Conservation (phyloP, 257 asterid genomes). For the Solanum piurae region DNA sequence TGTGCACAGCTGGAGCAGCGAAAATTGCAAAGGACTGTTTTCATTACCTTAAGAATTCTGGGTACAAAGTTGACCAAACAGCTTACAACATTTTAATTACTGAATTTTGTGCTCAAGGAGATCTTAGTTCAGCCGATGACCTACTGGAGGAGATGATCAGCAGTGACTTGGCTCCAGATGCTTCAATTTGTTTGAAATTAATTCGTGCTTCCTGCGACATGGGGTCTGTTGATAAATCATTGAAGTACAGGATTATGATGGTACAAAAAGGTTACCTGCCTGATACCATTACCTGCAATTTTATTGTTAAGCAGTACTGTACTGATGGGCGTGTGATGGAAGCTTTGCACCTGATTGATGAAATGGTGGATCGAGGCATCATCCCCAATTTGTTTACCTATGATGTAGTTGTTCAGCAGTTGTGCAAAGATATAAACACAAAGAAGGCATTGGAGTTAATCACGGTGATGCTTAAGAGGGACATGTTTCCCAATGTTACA, state of each 20-base stretch:
- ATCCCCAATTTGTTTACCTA: constrained; percentile 15
- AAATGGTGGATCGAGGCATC: constrained; percentile 20
- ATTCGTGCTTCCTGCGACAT: constrained; percentile 29
- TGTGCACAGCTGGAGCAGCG: constrained; percentile 16
- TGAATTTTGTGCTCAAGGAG: constrained; percentile 41
- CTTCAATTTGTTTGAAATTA: constrained; percentile 22
- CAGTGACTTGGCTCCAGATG: constrained; percentile 28
- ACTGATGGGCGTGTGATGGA: constrained; percentile 21
- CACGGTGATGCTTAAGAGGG: constrained; percentile 41
- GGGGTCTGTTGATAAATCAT: constrained; percentile 29
- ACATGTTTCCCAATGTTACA: constrained; percentile 36
- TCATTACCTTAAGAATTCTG: constrained; percentile 24
- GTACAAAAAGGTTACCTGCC: constrained; percentile 15
- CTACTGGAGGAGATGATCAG: constrained; percentile 47
- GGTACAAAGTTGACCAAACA: constrained; percentile 31
- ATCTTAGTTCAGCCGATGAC: constrained; percentile 30
- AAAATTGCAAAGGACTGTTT: constrained; percentile 24
- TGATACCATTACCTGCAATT: constrained; percentile 20
- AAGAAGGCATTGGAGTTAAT: constrained; percentile 43
- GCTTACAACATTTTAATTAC: constrained; percentile 39
- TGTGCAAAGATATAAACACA: constrained; percentile 28
- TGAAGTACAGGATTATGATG: constrained; percentile 19
- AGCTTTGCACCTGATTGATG: constrained; percentile 20
- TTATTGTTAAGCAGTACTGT: constrained; percentile 24
- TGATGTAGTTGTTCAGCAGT: constrained; percentile 21